A percentile compares a stretch with the other conserved stretches of the same genome.
These are phyloP conservation scores for Aspergillus fijiensis DNA, from an alignment of 2,329 filamentous ascomycete genomes.

Conservation along the genomic window DNA sequence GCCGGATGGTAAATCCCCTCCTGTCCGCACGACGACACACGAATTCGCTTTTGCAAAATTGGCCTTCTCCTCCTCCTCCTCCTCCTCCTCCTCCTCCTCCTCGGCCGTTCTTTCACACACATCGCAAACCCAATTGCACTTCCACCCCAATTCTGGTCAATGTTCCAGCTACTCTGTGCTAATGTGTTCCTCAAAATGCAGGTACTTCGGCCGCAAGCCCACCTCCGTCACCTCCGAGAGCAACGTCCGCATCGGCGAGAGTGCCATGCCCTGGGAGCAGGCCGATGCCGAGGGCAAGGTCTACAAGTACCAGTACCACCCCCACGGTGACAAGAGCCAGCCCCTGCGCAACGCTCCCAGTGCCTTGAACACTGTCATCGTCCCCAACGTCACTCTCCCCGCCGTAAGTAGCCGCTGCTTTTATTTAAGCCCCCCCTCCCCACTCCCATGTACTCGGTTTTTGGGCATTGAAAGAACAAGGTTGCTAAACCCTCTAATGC, in stretches of 20 bases:
- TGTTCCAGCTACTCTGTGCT: background rate
- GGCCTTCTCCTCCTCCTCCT: too few relatives aligned
- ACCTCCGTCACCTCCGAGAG: constrained; percentile 81
- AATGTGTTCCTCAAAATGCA: constrained; percentile 9
- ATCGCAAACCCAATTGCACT: background rate
- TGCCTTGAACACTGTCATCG: constrained; percentile 89
- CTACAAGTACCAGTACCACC: constrained; percentile 76
- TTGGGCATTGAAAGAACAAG: background rate
- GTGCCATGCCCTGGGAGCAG: constrained; percentile 89
- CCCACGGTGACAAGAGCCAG: constrained; percentile 75
- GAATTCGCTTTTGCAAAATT: constrained; percentile 3
- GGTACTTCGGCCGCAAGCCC: constrained; percentile 72
- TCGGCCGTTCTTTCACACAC: background rate
- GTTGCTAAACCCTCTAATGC: background rate
- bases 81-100: background rate
- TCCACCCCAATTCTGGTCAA: constrained; percentile 37
- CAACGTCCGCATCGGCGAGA: constrained; percentile 69
- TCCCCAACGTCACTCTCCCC: constrained; percentile 90
- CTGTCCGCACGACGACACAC: constrained; percentile 6
- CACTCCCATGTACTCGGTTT: background rate
- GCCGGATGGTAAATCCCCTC: constrained; percentile 65
- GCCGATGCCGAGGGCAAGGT: constrained; percentile 61
- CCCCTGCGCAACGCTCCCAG: constrained; percentile 86
- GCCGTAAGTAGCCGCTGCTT: constrained; percentile 60
- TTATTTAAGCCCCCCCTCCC: background rate